phyloP scores from a whole-genome alignment of 805 yeast species.

The Candida dendrica region DNA sequence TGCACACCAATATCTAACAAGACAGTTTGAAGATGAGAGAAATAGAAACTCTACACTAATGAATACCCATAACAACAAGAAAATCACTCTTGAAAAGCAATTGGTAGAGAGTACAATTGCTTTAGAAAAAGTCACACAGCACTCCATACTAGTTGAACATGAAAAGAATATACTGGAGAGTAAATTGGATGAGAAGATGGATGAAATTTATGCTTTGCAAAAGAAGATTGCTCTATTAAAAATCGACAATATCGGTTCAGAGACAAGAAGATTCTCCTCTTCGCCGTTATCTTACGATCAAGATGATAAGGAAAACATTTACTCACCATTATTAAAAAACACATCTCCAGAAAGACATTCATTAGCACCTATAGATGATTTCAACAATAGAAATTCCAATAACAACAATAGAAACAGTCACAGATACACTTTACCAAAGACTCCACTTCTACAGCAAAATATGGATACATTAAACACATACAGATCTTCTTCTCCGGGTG shows the following conservation, averaged over 20 bases:
- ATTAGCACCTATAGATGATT: background rate
- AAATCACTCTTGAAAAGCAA: conserved; percentile 43
- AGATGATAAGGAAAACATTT: background rate
- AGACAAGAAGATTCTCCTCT: conserved; percentile 2
- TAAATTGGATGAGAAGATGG: conserved; percentile 26
- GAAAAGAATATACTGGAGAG: conserved; percentile 26
- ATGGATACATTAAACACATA: conserved; percentile 6
- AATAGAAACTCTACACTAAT: conserved; percentile 45
- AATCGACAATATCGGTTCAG: conserved; percentile 17
- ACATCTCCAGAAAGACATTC: conserved; percentile 15
- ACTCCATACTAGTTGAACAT: conserved; percentile 27
- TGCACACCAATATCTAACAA: conserved; percentile 62
- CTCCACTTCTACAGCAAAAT: conserved; percentile 15
- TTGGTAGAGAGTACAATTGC: conserved; percentile 31
- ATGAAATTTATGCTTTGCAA: conserved; percentile 35
- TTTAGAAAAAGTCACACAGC: conserved; percentile 29
- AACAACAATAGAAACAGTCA: conserved; percentile 15
- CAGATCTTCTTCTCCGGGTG: conserved; percentile 9
- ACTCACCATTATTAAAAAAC: background rate
- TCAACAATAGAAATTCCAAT: conserved; percentile 31
- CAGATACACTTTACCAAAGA: conserved; percentile 12
- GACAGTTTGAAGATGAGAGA: conserved; percentile 62
- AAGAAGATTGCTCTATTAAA: conserved; percentile 36
- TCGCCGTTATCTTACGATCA: conserved; percentile 3
- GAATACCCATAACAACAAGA: conserved; percentile 46